A percentile compares a stretch with the other conserved stretches of the same genome.
Conservation (phyloP, 106 monocot species). For the Hemerocallis citrina region DNA sequence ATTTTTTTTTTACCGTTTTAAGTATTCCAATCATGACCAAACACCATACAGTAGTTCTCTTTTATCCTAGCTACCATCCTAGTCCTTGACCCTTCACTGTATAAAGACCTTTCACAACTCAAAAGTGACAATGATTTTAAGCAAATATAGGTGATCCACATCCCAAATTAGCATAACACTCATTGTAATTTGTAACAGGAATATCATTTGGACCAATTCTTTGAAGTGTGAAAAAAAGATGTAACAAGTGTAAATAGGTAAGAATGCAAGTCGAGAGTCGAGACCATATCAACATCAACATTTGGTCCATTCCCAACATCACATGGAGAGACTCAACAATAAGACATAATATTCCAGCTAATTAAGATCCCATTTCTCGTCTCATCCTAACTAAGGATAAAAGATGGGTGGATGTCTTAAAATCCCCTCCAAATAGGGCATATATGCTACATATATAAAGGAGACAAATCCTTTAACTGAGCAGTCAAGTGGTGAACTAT, state of each 20-base stretch:
- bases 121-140: not conserved
- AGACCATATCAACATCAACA: too few relatives aligned
- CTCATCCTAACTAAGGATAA: not conserved
- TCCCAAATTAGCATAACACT: not conserved
- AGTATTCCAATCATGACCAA: too few relatives aligned
- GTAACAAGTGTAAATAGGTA: not conserved
- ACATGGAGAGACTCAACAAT: not conserved
- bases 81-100: too few relatives aligned
- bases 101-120: too few relatives aligned
- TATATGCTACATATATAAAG: too few relatives aligned
- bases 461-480: too few relatives aligned
- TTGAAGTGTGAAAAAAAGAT: not conserved
- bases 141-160: not conserved
- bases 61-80: too few relatives aligned
- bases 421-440: not conserved
- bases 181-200: too few relatives aligned
- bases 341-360: not conserved
- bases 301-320: not conserved
- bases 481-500: too few relatives aligned
- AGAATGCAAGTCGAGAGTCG: not conserved
- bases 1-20: too few relatives aligned
- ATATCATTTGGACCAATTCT: too few relatives aligned
- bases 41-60: too few relatives aligned
- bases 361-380: not conserved
- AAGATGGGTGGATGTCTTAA: constrained; percentile 3